Base-by-base conservation (phyloP, 1,284 basidiomycete genomes). In the Moesziomyces sp. region DNA sequence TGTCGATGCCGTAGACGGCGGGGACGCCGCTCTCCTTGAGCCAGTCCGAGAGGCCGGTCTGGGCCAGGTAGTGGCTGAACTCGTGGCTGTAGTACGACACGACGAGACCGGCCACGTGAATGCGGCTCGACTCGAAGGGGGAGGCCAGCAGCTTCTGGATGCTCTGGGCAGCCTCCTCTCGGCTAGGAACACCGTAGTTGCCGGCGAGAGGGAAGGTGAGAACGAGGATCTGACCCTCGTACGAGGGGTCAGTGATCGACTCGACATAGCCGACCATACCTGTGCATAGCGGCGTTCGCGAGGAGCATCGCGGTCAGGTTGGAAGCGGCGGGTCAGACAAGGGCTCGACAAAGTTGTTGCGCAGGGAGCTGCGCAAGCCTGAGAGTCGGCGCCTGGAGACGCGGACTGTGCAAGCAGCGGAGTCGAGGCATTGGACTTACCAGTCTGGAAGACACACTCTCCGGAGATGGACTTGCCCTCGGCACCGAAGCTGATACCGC, bases 381-480 rank as follows among this genome's bases (percentile, higher is more conserved):
- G 23, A 46, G 24, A 24, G n/a, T 35, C 46, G 53, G 40, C 18
- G 46, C 28, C 51, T 35, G 40, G 18, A 26, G 21, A 35, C 28
- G 46, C 50, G 23, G 19, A 16, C 11, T 21, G 30, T 19, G 52
- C 46, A 24, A 21, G 19, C 28, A 45, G 18, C 23, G 46, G 23
- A 13, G 46, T 11, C 44, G 28, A 10, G 56, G 13, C 35, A 35
- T 10, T 35, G 50, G 61, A 85, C 91, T 86, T 83, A 97, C 96
- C 96, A 57, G 97, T 99, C 87, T 98, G 96, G 87, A 99, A 99
- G 83, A 99, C 97, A 85, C 96, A 98, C 89, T 99, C 97, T 79
- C 97, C 97, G 21, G 94, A 89, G 52, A 97, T 88, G 85, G 93
- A 95, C 87, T 94, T 96, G 58, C 89, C 89, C 79, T 92, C 88